A percentile compares a stretch with the other conserved stretches of the same genome.
Conservation (phyloP, 805 yeast species). For the Grigorovia yakushimaensis region DNA sequence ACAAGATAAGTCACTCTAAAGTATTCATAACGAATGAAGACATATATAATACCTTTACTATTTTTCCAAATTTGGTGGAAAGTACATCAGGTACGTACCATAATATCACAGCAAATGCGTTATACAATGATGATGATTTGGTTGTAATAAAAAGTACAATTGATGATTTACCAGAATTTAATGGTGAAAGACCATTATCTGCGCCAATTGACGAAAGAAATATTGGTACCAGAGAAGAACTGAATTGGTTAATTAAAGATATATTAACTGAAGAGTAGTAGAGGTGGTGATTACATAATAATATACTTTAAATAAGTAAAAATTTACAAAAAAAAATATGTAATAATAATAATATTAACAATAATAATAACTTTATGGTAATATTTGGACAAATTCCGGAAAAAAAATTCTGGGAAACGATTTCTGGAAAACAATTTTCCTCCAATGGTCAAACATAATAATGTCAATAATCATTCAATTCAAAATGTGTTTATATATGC, state of each 20-base stretch:
- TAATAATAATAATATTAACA: too few species aligned
- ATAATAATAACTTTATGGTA: too few species aligned
- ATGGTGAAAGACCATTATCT: slow-evolving; percentile 25
- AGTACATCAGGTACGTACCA: slow-evolving; percentile 46
- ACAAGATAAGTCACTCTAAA: slow-evolving; percentile 2
- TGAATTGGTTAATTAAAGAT: slow-evolving; percentile 64
- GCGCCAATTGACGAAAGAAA: slow-evolving; percentile 30
- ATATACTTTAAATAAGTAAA: background rate
- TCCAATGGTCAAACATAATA: too few species aligned
- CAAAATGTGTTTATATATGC: too few species aligned
- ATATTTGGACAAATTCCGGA: too few species aligned
- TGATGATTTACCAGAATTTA: slow-evolving; percentile 27
- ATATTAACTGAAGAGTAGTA: slow-evolving; percentile 34
- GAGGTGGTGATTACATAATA: too few species aligned
- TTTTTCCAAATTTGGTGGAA: slow-evolving; percentile 59
- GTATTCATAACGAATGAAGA: slow-evolving; percentile 52
- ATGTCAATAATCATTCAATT: too few species aligned
- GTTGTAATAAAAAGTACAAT: slow-evolving; percentile 24
- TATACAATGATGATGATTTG: slow-evolving; percentile 48
- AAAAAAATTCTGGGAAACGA: too few species aligned
- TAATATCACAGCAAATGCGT: slow-evolving; percentile 38
- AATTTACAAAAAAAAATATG: background rate
- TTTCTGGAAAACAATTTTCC: too few species aligned
- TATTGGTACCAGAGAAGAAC: slow-evolving; percentile 55
- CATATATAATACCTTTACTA: slow-evolving; percentile 49